Conservation (phyloP, 106 monocot species). For the Allium cepa region DNA sequence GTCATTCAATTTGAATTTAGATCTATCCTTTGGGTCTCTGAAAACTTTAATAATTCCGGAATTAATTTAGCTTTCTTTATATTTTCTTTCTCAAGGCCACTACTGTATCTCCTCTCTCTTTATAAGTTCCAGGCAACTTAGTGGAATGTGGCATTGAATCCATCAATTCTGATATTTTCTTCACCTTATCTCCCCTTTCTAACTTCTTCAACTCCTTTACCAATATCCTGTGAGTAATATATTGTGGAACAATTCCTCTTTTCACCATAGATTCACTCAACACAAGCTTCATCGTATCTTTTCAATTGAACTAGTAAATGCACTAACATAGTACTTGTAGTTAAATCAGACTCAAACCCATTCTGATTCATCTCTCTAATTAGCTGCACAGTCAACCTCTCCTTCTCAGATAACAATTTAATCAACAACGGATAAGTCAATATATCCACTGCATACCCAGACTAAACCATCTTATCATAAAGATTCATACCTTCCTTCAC, state of each 20-base stretch:
- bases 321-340: slow-evolving; percentile 52
- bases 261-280: slow-evolving; percentile 58
- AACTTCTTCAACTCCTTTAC: slow-evolving; percentile 33
- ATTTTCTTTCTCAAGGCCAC: slow-evolving; percentile 38
- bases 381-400: slow-evolving; percentile 40
- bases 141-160: slow-evolving; percentile 50
- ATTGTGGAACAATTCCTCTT: slow-evolving; percentile 69
- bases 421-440: too few relatives aligned
- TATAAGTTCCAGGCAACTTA: slow-evolving; percentile 50
- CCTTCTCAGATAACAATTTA: slow-evolving; percentile 10
- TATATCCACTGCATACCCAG: slow-evolving; percentile 41
- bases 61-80: slow-evolving; percentile 55
- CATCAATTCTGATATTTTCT: slow-evolving; percentile 41
- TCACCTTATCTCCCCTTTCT: neutral
- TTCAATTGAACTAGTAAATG: slow-evolving; percentile 40
- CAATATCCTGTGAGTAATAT: slow-evolving; percentile 55
- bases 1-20: slow-evolving; percentile 11
- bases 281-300: slow-evolving; percentile 57
- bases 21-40: slow-evolving; percentile 23
- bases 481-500: slow-evolving; percentile 75
- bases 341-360: slow-evolving; percentile 58
- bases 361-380: slow-evolving; percentile 66
- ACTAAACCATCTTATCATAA: slow-evolving; percentile 57
- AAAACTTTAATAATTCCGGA: slow-evolving; percentile 54
- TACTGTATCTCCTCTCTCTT: slow-evolving; percentile 26